Evolutionary conservation across 2,329 filamentous ascomycete species (phyloP).

Genomic region (Colletotrichum cereale): DNA sequence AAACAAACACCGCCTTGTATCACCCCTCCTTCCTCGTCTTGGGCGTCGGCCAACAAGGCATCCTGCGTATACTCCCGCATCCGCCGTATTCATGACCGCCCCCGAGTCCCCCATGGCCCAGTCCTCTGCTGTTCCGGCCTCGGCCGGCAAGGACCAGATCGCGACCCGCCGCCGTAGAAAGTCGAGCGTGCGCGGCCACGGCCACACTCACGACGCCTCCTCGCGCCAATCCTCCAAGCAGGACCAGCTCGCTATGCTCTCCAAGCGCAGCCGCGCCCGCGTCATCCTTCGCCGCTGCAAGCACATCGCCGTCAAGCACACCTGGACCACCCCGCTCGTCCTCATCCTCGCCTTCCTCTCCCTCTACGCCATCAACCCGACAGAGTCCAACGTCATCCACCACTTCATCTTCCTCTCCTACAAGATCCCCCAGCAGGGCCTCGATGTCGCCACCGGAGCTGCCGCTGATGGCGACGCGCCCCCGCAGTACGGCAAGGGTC

Average conservation of each 20-base stretch:
- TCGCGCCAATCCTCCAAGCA: slow-evolving; percentile 23
- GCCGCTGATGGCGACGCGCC: slow-evolving; percentile 48
- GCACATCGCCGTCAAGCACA: slow-evolving; percentile 39
- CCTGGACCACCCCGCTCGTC: slow-evolving; percentile 65
- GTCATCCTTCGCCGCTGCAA: slow-evolving; percentile 38
- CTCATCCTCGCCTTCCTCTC: slow-evolving; percentile 65
- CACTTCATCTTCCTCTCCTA: slow-evolving; percentile 79
- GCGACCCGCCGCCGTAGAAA: slow-evolving; percentile 36
- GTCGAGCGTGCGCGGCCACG: slow-evolving; percentile 37
- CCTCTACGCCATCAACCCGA: slow-evolving; percentile 73
- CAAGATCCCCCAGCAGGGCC: slow-evolving; percentile 61
- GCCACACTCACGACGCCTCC: slow-evolving; percentile 13
- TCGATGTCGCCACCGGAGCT: slow-evolving; percentile 44
- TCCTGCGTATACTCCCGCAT: background rate
- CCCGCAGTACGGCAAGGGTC: slow-evolving; percentile 77
- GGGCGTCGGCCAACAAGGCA: background rate
- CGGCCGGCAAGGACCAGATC: slow-evolving; percentile 30
- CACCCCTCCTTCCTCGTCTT: background rate
- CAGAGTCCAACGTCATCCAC: slow-evolving; percentile 72
- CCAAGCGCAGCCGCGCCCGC: slow-evolving; percentile 36
- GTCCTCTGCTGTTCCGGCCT: slow-evolving; percentile 15
- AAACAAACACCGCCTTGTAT: background rate
- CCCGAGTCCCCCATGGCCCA: slow-evolving; percentile 30
- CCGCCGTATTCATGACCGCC: slow-evolving; percentile 29
- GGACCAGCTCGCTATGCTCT: slow-evolving; percentile 37